Conservation (phyloP, 2,329 filamentous ascomycete genomes). For the Beauveria bassiana region DNA sequence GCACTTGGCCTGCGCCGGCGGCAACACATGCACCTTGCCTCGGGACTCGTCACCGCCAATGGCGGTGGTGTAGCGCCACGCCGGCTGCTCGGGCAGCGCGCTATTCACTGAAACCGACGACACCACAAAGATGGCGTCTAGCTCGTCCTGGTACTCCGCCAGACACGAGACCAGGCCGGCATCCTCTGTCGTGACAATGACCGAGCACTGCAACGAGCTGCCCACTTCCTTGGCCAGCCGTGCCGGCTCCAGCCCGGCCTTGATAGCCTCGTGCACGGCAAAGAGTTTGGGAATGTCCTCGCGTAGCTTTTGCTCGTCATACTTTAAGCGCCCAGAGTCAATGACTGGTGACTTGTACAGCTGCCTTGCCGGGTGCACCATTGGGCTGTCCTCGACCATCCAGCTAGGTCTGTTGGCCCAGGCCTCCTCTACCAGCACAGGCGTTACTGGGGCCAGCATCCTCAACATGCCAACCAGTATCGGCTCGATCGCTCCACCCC, state of each 20-base stretch:
- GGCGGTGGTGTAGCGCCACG: constrained; percentile 35
- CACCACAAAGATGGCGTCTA: constrained; percentile 61
- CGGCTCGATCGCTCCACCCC: constrained; percentile 53
- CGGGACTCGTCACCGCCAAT: constrained; percentile 33
- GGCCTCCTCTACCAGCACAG: constrained; percentile 78
- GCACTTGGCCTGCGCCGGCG: constrained; percentile 61
- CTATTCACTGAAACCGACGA: constrained; percentile 50
- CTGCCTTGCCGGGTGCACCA: constrained; percentile 36
- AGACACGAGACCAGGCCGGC: constrained; percentile 27
- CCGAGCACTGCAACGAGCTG: constrained; percentile 70
- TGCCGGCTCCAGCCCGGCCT: constrained; percentile 65
- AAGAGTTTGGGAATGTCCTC: constrained; percentile 41
- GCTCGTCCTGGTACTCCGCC: constrained; percentile 38
- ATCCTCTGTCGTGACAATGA: constrained; percentile 46
- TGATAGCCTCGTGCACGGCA: constrained; percentile 58
- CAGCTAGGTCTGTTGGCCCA: constrained; percentile 68
- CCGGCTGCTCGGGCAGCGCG: constrained; percentile 19
- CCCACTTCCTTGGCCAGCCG: constrained; percentile 65
- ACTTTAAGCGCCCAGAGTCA: constrained; percentile 29
- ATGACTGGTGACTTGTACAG: constrained; percentile 39
- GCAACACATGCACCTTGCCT: constrained; percentile 37
- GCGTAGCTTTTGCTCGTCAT: constrained; percentile 32
- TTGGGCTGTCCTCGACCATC: constrained; percentile 43
- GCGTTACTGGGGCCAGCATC: constrained; percentile 75
- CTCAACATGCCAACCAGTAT: constrained; percentile 67